phyloP scores from a whole-genome alignment of 371 early-diverging fungal species.

The Scutellospora calospora region DNA sequence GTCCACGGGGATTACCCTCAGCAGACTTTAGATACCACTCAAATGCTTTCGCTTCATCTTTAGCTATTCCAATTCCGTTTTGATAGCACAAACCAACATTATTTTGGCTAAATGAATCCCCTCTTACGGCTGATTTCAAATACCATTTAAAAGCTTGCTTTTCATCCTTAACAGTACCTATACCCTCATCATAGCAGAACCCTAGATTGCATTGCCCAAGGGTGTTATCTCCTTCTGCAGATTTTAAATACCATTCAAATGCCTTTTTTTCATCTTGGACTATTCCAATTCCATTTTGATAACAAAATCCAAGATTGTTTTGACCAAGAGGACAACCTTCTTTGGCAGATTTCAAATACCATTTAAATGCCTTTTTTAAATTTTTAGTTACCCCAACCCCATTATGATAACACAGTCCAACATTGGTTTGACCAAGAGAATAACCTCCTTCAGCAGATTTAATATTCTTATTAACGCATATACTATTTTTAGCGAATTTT shows the following conservation, averaged over 20 bases:
- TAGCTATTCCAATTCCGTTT: not conserved
- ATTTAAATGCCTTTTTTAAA: slow-evolving; percentile 12
- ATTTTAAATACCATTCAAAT: too few relatives aligned
- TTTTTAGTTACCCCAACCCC: not conserved
- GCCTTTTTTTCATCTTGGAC: too few relatives aligned
- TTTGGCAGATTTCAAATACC: too few relatives aligned
- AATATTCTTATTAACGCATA: too few relatives aligned
- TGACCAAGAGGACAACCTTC: not conserved
- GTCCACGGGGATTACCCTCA: too few relatives aligned
- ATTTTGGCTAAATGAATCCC: not conserved
- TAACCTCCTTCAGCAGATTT: slow-evolving; percentile 1
- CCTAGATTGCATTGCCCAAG: not conserved
- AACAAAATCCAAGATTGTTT: too few relatives aligned
- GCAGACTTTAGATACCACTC: too few relatives aligned
- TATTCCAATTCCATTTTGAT: too few relatives aligned
- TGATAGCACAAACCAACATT: not conserved
- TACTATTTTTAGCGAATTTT: too few relatives aligned
- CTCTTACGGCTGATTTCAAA: not conserved
- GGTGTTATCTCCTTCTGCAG: not conserved
- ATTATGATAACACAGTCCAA: not conserved
- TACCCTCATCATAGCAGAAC: not conserved
- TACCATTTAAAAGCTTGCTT: not conserved
- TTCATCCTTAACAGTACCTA: not conserved
- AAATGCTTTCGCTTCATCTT: too few relatives aligned
- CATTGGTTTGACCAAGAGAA: not conserved